Evolutionary conservation across 1,284 basidiomycete species (phyloP), one percentile per base, ranked within the genome.

Genomic region (Cryptococcus neoformans): DNA sequence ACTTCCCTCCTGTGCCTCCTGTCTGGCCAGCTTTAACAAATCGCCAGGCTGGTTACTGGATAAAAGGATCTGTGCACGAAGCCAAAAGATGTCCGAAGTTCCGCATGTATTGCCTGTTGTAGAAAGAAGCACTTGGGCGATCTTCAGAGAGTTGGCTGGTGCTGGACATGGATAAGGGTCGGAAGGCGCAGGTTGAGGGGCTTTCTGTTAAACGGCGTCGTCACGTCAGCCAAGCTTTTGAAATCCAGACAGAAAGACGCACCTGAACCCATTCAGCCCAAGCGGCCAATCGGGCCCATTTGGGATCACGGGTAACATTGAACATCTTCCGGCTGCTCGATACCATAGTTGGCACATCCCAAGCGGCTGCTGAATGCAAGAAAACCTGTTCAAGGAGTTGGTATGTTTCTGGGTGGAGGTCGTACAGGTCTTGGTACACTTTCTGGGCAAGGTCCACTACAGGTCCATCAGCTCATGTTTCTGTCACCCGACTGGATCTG

Each of bases 301-400:
- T 56, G 4, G 66, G 55, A 2, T 60, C 58, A 55, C 69, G 68
- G 12, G 62, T 59, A 49, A 56, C 42, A 53, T 73, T 74, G 62
- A 70, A 74, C 63, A 73, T 54, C 62, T 74, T 74, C 49, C 70
- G 59, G 61, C 64, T 65, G 34, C 59, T 64, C 9, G 55, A 11
- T 10, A 66, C 57, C 65, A 73, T 64, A 4, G 50, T 51, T 2
- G 60, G 60, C 1, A 62, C 64, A 51, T 76, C 62, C 40, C 64
- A 58, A 2, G 63, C 57, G 0, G 67, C 67, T 0, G 64, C 63
- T 7, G 74, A 66, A 44, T 60, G 49, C 11, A 72, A 56, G 51
- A 73, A 69, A 14, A 73, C 67, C 58, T 74, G 69, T 60, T 74
- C 67, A 0, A 68, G 69, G 4, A 70, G 47, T 41, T 69, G 65